Conservation (phyloP, 345 rosid species). For the Camelina neglecta region DNA sequence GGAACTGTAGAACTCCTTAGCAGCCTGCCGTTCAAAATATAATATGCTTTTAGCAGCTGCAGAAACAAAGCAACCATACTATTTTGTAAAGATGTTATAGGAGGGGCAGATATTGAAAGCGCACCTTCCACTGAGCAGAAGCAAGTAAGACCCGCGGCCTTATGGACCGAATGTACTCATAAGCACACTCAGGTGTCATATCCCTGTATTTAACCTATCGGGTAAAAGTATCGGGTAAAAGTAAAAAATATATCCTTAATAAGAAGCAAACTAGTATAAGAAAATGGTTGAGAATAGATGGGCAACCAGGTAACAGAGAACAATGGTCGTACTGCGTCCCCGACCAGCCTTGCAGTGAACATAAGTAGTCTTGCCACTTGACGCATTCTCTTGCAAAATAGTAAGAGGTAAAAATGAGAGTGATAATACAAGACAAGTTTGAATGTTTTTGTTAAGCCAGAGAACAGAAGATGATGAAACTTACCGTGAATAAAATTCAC, state of each 20-base stretch:
- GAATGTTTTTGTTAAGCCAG: neutral
- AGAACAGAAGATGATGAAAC: constrained; percentile 12
- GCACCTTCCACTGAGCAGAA: constrained; percentile 59
- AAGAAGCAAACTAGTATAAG: neutral
- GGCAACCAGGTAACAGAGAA: constrained; percentile 74
- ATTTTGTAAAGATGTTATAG: neutral
- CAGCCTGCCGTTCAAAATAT: constrained; percentile 48
- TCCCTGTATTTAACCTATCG: constrained; percentile 52
- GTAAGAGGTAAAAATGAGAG: neutral
- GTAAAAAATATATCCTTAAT: neutral
- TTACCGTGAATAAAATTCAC: constrained; percentile 71
- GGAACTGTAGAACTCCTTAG: constrained; percentile 48
- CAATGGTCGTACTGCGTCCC: constrained; percentile 85
- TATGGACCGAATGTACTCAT: constrained; percentile 56
- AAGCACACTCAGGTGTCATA: constrained; percentile 63
- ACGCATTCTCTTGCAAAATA: constrained; percentile 52
- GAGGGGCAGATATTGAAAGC: neutral
- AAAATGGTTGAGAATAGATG: neutral
- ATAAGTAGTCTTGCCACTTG: constrained; percentile 66
- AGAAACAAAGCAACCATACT: constrained; percentile 3
- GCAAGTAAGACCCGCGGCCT: constrained; percentile 63
- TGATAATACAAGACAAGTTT: neutral
- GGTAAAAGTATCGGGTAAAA: neutral
- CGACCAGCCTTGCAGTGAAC: constrained; percentile 93
- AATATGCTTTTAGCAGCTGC: neutral